Percentiles rank a stretch among this genome's conserved stretches.
These are phyloP conservation scores for Scorias spongiosa DNA, from an alignment of 2,329 filamentous ascomycete genomes.

Conservation along the genomic window DNA sequence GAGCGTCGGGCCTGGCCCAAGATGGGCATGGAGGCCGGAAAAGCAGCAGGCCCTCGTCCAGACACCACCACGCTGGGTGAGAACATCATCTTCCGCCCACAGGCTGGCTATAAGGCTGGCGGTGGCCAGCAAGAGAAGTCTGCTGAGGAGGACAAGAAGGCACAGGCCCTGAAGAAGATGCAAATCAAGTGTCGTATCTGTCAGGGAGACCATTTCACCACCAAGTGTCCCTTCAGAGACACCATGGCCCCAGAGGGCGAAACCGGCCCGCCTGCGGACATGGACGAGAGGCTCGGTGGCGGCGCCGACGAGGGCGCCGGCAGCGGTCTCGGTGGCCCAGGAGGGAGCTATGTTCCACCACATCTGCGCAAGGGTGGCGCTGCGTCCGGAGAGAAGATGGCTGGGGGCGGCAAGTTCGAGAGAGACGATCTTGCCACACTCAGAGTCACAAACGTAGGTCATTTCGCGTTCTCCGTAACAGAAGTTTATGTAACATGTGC, in stretches of 20 bases:
- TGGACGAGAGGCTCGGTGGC: slow-evolving; percentile 30
- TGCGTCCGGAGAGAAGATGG: slow-evolving; percentile 63
- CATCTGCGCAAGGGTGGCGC: slow-evolving; percentile 62
- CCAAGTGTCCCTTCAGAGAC: slow-evolving; percentile 98
- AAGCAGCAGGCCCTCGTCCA: slow-evolving; percentile 62
- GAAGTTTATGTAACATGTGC: slow-evolving; percentile 1
- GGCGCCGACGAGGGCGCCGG: slow-evolving; percentile 37
- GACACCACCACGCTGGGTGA: slow-evolving; percentile 91
- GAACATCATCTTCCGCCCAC: slow-evolving; percentile 94
- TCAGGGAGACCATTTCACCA: slow-evolving; percentile 97
- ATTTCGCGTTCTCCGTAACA: slow-evolving; percentile 4
- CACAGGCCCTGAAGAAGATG: slow-evolving; percentile 77
- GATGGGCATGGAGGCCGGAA: slow-evolving; percentile 81
- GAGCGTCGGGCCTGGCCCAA: slow-evolving; percentile 88
- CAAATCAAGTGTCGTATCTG: slow-evolving; percentile 99
- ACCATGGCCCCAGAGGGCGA: slow-evolving; percentile 77
- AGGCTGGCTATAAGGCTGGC: slow-evolving; percentile 84
- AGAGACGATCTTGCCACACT: slow-evolving; percentile 92
- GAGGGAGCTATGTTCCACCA: slow-evolving; percentile 85
- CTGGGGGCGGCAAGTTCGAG: slow-evolving; percentile 70
- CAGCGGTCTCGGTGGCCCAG: slow-evolving; percentile 40
- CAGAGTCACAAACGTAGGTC: slow-evolving; percentile 87
- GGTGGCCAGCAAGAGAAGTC: slow-evolving; percentile 56
- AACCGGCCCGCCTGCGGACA: slow-evolving; percentile 29
- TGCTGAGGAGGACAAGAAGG: slow-evolving; percentile 56